phyloP scores from a whole-genome alignment of 805 yeast species.

The Wickerhamiella occidentalis region DNA sequence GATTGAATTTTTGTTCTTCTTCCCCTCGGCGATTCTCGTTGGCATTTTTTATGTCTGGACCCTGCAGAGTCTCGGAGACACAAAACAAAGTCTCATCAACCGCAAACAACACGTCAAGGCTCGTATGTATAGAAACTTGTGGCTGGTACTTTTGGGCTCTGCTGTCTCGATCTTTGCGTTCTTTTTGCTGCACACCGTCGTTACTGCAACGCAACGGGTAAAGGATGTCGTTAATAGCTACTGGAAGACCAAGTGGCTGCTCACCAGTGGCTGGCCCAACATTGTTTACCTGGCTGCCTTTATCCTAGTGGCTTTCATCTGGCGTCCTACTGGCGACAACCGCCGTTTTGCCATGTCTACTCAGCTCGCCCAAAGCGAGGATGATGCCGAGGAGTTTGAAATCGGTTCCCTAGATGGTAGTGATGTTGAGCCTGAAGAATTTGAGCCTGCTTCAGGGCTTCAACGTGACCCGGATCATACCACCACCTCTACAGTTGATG shows the following conservation, averaged over 20 bases:
- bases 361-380: slow-evolving; percentile 68
- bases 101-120: slow-evolving; percentile 90
- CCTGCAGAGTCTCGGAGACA: slow-evolving; percentile 57
- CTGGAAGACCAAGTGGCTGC: slow-evolving; percentile 85
- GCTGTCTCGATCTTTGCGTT: slow-evolving; percentile 61
- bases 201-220: slow-evolving; percentile 60
- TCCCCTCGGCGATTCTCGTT: slow-evolving; percentile 64
- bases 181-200: slow-evolving; percentile 53
- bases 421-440: slow-evolving; percentile 27
- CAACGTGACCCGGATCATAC: background rate
- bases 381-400: slow-evolving; percentile 55
- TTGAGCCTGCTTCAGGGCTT: slow-evolving; percentile 3
- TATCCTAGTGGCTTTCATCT: slow-evolving; percentile 70
- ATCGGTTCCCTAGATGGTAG: slow-evolving; percentile 40
- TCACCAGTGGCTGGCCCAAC: slow-evolving; percentile 91
- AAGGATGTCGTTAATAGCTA: slow-evolving; percentile 69
- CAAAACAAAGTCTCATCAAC: slow-evolving; percentile 59
- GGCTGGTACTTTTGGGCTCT: slow-evolving; percentile 62
- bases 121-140: slow-evolving; percentile 67
- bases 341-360: slow-evolving; percentile 89
- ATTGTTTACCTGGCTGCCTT: slow-evolving; percentile 76
- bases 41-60: slow-evolving; percentile 64
- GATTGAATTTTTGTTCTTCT: slow-evolving; percentile 43
- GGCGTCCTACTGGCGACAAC: slow-evolving; percentile 97
- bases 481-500: background rate